Evolutionary conservation across 148 eudicot genomes (phyloP), one percentile per base, ranked within the genome.

Genomic region (Rhododendron simsii): DNA sequence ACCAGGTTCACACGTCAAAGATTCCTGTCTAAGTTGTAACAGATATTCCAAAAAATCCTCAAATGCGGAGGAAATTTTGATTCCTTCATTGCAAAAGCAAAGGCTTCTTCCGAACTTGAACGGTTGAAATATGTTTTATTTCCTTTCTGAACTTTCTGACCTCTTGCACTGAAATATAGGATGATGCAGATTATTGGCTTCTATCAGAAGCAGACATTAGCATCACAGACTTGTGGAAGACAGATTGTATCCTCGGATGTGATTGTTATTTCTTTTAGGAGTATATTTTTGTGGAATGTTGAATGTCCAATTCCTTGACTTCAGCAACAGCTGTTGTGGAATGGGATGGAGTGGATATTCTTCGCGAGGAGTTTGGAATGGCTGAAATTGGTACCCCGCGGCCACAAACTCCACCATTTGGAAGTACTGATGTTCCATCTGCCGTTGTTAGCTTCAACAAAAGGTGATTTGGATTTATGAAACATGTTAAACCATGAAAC

Each of bases 181-280:
- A 93, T 89, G 93, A 93, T 86, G 91, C 92, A 73, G 98, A 95
- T 91, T 96, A 96, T 90, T 96, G 98, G 98, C 90, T 96, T 83
- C 88, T 93, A 55, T 92, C 98, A 16, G 96, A 93, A 67, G 90
- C 91, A 57, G 93, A 89, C 82, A 90, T 95, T 78, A 94, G 96
- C 89, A 90, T 94, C 79, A 93, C 98, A 53, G 98, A 96, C 89
- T 91, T 96, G 93, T 95, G 98, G 98, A 93, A 93, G 86, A 87
- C 94, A 82, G 98, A 96, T 85, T 81, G 95, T 95, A 95, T 92
- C 89, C 94, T 91, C 86, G 28, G 69, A 48, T 39, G 33, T 15
- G 18, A 18, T 37, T 84, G 28, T 21, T 77, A 50, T 57, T 33
- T 50, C 37, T 57, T 48, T 2, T 82, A n/a, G n/a, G n/a, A n/a